Conservation (phyloP, 495 filamentous ascomycete species). For the Immersiella caudata region DNA sequence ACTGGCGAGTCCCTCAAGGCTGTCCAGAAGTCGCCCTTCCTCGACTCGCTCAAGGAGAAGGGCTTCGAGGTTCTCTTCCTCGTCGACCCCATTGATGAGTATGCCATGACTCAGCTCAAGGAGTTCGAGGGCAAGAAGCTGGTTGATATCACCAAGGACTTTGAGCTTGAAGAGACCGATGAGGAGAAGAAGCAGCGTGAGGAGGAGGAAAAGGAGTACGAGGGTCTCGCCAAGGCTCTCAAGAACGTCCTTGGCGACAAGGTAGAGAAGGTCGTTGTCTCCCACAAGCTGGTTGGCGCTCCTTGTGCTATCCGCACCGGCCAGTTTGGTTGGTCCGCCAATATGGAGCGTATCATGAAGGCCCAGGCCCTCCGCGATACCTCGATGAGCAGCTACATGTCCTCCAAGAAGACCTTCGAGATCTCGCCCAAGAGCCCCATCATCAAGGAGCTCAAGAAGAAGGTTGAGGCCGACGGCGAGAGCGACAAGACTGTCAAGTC, state of each 20-base stretch:
- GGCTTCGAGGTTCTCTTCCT: constrained; percentile 99
- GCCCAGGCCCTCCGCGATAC: constrained; percentile 99
- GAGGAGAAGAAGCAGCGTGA: constrained; percentile 98
- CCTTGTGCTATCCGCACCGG: constrained; percentile 99
- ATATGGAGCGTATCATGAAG: constrained; percentile 99
- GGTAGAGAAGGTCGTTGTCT: constrained; percentile 99
- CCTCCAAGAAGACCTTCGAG: constrained; percentile 99
- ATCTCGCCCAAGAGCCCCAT: constrained; percentile 98
- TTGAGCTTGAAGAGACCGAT: constrained; percentile 99
- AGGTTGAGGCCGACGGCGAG: constrained; percentile 96
- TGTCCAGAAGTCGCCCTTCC: constrained; percentile 96
- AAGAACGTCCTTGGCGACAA: constrained; percentile 99
- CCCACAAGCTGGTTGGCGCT: constrained; percentile 92
- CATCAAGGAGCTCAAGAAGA: constrained; percentile 98
- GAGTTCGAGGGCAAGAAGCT: constrained; percentile 99
- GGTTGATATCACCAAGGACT: constrained; percentile 99
- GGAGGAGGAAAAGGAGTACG: constrained; percentile 96
- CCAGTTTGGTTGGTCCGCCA: constrained; percentile 99
- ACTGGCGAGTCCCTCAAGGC: constrained; percentile 99
- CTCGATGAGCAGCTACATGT: constrained; percentile 99
- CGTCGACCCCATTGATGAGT: constrained; percentile 99
- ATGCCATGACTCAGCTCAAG: constrained; percentile 99
- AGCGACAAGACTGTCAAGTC: constrained; percentile 97
- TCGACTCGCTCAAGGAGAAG: constrained; percentile 99
- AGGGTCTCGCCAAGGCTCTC: constrained; percentile 87